These are phyloP conservation scores for Quercus wislizeni DNA, from an alignment of 306 rosid species.

Conservation along the genomic window DNA sequence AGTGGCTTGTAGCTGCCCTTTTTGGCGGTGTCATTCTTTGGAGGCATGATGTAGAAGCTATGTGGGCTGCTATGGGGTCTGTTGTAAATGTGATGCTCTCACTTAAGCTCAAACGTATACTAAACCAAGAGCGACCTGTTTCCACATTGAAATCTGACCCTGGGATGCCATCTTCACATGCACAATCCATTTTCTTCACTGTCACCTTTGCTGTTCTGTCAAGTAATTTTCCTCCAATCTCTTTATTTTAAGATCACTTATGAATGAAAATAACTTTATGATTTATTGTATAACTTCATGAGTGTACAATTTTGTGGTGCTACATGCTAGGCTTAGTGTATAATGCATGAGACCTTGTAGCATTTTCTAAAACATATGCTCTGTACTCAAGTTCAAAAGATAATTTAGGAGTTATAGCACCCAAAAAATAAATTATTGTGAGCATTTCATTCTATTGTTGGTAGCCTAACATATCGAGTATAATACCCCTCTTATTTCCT, in stretches of 20 bases:
- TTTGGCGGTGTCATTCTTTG: slow-evolving; percentile 59
- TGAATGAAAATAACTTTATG: neutral
- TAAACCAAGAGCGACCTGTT: slow-evolving; percentile 85
- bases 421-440: neutral
- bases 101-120: slow-evolving; percentile 47
- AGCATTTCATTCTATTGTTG: neutral
- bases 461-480: neutral
- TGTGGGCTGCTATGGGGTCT: slow-evolving; percentile 77
- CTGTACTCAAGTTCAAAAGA: neutral
- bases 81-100: slow-evolving; percentile 57
- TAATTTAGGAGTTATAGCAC: too few relatives aligned
- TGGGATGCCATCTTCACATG: slow-evolving; percentile 96
- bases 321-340: neutral
- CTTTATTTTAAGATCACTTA: slow-evolving; percentile 10
- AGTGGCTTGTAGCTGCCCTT: slow-evolving; percentile 64
- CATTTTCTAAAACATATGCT: neutral
- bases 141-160: slow-evolving; percentile 69
- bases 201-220: slow-evolving; percentile 43
- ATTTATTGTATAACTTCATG: neutral
- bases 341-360: neutral
- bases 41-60: slow-evolving; percentile 80
- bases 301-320: neutral
- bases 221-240: slow-evolving; percentile 47
- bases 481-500: neutral
- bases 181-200: slow-evolving; percentile 75